Evolutionary conservation across 2,329 filamentous ascomycete genomes (phyloP), one percentile per base, ranked within the genome.

Genomic region (Alternaria viburni): DNA sequence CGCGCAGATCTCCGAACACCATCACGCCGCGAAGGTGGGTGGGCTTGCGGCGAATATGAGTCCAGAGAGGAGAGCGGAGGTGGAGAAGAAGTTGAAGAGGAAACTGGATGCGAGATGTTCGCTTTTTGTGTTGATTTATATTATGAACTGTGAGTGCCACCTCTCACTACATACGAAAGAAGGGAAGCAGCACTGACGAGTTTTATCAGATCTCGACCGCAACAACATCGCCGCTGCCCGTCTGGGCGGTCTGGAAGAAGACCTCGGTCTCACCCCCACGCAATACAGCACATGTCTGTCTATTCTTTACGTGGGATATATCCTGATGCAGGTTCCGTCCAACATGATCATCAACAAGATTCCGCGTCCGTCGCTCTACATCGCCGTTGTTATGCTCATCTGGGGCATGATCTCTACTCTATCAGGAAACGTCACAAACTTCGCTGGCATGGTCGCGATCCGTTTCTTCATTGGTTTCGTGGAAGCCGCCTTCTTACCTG

Each of bases 401-500:
- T 83, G 81, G 80, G 81, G 79, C 13, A 71, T 79, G 64, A 77
- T 83, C 11, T 79, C 76, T 0, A 79, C 78, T 0, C 68, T 77
- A 8, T 79, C 74, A 2, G 79, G 79, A 17, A 72, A 71, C 23
- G 62, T 65, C 17, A 73, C 69, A 1, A 77, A 74, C 57, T 81
- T 77, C 57, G 69, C 67, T 17, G 80, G 80, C 36, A 79, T 82
- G 71, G 74, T 81, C 13, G 71, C 71, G 3, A 68, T 76, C n/a
- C 75, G 77, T 12, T 80, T 80, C 66, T 79, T 72, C 67, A 76
- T 80, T 54, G 78, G 78, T 1, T 77, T 80, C 50, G 76, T 78
- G 7, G 78, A 80, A 66, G 77, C 77, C 13, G 80, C 79, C 0
- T 90, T 90, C 75, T 81, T 90, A 25, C 89, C 89, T 0, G 89